Base-by-base conservation (phyloP, 768 basidiomycete genomes). In the Tricholomella constricta region DNA sequence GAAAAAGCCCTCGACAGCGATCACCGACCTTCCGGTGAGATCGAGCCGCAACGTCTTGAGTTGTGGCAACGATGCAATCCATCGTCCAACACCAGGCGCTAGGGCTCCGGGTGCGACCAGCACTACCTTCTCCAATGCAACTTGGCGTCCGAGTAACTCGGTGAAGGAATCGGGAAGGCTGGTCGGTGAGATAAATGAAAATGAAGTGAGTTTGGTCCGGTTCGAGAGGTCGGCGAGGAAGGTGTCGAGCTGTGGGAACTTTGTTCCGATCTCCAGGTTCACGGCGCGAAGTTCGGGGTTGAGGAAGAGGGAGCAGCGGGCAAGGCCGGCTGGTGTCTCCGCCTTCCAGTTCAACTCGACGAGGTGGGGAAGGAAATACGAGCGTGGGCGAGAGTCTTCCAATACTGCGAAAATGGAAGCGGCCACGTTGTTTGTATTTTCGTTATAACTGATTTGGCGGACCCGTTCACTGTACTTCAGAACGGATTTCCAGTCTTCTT, bases 1-100 rank as follows among this genome's bases (percentile, higher is more conserved):
- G 65, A 91, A 91, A 69, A 91, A 91, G 17, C 86, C 85, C 69
- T 89, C 87, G n/a, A 90, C 84, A 0, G 85, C 84, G 26, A 82
- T 82, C 48, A 79, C 69, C 3, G 85, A 81, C 51, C 86, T 75
- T 50, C 84, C 86, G 0, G 87, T 82, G 22, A 91, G 77, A 64
- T 91, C 89, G 43, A 91, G 74, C 62, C 86, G 82, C 52, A 91
- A 71, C 45, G 76, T 78, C 60, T 80, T 84, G 57, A 91, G 76
- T 31, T 74, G 65, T 36, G 84, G 83, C 8, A 90, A 74, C 23
- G 78, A 79, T 20, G 87, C 80, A n/a, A 80, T 71, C 89, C 88
- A 90, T 55, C 80, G 79, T 25, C 89, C 89, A n/a, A 89, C 77
- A 36, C 74, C 75, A n/a, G 88, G 69, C 0, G 84, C 77, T 34